Evolutionary conservation across 2,329 filamentous ascomycete species (phyloP), one percentile per base, ranked within the genome.

Genomic region (Bimuria novae-zelandiae): DNA sequence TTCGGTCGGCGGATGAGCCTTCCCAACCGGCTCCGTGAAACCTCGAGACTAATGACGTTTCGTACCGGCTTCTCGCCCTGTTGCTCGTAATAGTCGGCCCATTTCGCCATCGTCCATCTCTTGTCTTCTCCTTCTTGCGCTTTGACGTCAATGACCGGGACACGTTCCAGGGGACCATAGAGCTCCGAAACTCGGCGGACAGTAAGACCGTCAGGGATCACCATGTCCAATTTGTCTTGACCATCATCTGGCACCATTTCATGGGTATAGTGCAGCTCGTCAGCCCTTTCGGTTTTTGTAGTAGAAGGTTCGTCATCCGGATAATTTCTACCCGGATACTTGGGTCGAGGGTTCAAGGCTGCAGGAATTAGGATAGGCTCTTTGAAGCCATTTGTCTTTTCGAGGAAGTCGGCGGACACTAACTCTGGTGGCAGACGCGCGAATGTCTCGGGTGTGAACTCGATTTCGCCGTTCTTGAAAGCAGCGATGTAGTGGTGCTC

Each of bases 101-200:
- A 88, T 66, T 84, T 82, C 51, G 79, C 77, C 75, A 89, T 82
- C 27, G 82, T 86, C 84, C 84, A 88, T 57, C 81, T 80, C 59
- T 82, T 84, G 52, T 83, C 84, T 61, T 84, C 82, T 7, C 84
- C 84, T 61, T 87, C 84, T 60, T 89, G 86, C 7, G 84, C 84
- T 63, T 88, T 87, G 55, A 89, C 86, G 67, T 89, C 85, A 49
- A 89, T 88, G 27, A 89, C 85, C 52, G 87, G 84, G 7, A 88
- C 78, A 39, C 79, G 78, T 63, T 85, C 83, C 39, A 85, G 82
- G 4, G 80, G 79, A 0, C 86, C 86, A 57, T 86, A 86, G 23
- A 88, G 75, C 58, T 88, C 82, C 37, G 82, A 82, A 19, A 88
- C 85, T 46, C 81, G 77, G 25, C 83, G 80, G 25, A 89, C 85